Evolutionary conservation across 2,329 filamentous ascomycete species (phyloP).

Genomic region (Hymenoscyphus fructigenus): DNA sequence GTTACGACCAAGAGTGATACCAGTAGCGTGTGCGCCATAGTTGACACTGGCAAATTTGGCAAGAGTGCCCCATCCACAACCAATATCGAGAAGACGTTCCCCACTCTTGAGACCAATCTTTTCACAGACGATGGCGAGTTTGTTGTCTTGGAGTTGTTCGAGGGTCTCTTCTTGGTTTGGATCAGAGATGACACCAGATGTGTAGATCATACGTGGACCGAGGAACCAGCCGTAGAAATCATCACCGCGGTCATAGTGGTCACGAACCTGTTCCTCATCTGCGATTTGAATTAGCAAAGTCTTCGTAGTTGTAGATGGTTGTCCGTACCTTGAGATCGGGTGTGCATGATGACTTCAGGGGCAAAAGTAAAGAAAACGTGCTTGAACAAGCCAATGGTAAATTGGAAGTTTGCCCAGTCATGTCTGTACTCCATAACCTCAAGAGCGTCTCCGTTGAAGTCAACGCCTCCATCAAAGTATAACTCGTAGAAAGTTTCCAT

Average conservation of each 20-base stretch:
- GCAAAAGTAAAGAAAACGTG: slow-evolving; percentile 86
- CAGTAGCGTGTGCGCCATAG: slow-evolving; percentile 79
- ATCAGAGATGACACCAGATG: slow-evolving; percentile 89
- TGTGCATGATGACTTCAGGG: slow-evolving; percentile 90
- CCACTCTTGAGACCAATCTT: slow-evolving; percentile 84
- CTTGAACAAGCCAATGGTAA: slow-evolving; percentile 82
- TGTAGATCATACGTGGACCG: slow-evolving; percentile 98
- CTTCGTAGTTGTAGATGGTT: background rate
- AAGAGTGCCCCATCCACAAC: slow-evolving; percentile 97
- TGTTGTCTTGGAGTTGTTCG: slow-evolving; percentile 97
- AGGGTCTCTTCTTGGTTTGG: slow-evolving; percentile 83
- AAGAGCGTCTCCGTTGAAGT: slow-evolving; percentile 90
- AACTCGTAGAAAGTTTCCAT: slow-evolving; percentile 96
- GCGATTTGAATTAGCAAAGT: slow-evolving; percentile 33
- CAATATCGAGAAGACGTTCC: slow-evolving; percentile 87
- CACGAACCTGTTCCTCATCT: slow-evolving; percentile 97
- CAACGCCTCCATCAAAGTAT: slow-evolving; percentile 94
- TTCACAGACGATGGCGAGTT: slow-evolving; percentile 90
- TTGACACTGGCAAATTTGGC: slow-evolving; percentile 89
- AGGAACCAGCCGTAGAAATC: slow-evolving; percentile 99
- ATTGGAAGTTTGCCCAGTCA: slow-evolving; percentile 94
- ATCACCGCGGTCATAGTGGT: slow-evolving; percentile 96
- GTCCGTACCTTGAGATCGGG: slow-evolving; percentile 72
- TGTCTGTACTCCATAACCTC: slow-evolving; percentile 92
- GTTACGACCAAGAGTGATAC: slow-evolving; percentile 92